phyloP scores from a whole-genome alignment of 495 filamentous ascomycete genomes.

The Rusavskia elegans region DNA sequence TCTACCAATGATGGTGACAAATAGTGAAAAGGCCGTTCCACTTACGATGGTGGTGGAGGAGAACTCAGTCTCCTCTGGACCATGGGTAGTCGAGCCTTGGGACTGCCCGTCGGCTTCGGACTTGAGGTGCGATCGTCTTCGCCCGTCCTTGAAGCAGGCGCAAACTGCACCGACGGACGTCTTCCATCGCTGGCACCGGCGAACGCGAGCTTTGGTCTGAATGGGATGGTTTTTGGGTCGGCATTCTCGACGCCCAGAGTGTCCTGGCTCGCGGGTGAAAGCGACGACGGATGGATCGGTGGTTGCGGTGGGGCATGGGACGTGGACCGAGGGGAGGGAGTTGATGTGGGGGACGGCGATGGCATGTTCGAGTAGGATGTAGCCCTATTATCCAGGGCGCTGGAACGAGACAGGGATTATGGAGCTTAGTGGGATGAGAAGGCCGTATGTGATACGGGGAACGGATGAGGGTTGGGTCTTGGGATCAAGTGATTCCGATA shows the following conservation, averaged over 20 bases:
- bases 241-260: neutral
- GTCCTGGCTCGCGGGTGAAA: neutral
- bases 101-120: neutral
- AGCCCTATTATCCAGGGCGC: neutral
- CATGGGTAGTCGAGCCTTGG: neutral
- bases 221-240: constrained; percentile 5
- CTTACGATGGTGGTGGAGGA: constrained; percentile 18
- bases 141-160: neutral
- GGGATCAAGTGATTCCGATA: neutral
- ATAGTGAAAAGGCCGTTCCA: neutral
- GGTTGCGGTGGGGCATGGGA: neutral
- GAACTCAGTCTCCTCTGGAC: constrained; percentile 12
- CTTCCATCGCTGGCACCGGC: constrained; percentile 6
- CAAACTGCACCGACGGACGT: constrained; percentile 12
- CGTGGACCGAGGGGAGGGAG: neutral
- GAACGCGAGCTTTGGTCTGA: constrained; percentile 5
- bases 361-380: constrained; percentile 1
- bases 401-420: neutral
- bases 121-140: neutral
- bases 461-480: neutral
- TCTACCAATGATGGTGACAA: neutral
- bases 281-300: neutral
- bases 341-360: neutral
- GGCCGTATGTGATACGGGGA: neutral
- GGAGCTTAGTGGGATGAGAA: neutral